Percentiles rank a stretch among this genome's conserved stretches.
These are phyloP conservation scores for Solanum medicagineum DNA, from an alignment of 257 asterid species.

Conservation along the genomic window DNA sequence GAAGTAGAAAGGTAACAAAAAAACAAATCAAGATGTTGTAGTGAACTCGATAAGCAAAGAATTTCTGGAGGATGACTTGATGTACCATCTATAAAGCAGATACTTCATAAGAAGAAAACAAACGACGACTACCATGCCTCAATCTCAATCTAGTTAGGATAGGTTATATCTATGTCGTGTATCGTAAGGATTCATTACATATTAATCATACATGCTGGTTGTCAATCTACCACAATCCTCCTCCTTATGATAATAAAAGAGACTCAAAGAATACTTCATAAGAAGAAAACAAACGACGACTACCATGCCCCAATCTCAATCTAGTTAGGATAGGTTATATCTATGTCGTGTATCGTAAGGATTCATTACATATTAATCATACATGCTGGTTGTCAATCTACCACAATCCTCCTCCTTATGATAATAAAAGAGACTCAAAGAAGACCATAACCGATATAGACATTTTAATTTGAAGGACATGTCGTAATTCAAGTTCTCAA, in stretches of 20 bases:
- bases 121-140: not conserved
- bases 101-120: not conserved
- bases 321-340: not conserved
- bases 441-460: not conserved
- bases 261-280: not conserved
- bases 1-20: not conserved
- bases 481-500: not conserved
- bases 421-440: not conserved
- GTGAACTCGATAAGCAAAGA: not conserved
- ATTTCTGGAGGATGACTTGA: not conserved
- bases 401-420: not conserved
- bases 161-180: not conserved
- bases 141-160: not conserved
- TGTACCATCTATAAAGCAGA: not conserved
- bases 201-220: not conserved
- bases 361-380: not conserved
- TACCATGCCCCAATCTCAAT: not conserved
- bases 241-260: not conserved
- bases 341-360: not conserved
- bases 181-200: not conserved
- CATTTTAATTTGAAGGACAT: not conserved
- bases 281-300: not conserved
- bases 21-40: not conserved
- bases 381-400: not conserved
- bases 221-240: not conserved